phyloP scores from a whole-genome alignment of 83 land plant species.

The Isoetes engelmannii region DNA sequence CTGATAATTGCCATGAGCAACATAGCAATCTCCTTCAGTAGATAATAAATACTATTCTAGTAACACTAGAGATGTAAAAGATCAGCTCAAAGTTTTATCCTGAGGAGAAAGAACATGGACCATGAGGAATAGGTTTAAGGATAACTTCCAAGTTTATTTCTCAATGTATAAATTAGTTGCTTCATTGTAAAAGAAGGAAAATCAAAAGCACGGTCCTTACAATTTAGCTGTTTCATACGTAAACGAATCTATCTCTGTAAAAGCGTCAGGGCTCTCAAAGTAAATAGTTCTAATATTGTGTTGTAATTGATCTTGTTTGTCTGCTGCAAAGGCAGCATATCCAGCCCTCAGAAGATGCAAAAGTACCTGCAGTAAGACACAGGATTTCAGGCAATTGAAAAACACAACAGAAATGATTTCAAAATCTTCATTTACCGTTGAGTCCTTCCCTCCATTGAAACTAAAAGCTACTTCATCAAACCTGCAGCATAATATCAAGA shows the following conservation, averaged over 20 bases:
- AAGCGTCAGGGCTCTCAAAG: constrained; percentile 79
- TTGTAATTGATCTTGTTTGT: constrained; percentile 5
- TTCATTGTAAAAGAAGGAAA: constrained; percentile 5
- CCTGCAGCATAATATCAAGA: constrained; percentile 32
- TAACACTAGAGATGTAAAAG: too few relatives aligned
- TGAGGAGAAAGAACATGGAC: too few relatives aligned
- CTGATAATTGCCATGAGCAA: too few relatives aligned
- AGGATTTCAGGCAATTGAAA: too few relatives aligned
- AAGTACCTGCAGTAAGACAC: constrained; percentile 49
- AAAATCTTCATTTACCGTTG: constrained; percentile 70
- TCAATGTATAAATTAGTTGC: too few relatives aligned
- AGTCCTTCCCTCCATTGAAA: constrained; percentile 96
- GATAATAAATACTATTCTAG: too few relatives aligned
- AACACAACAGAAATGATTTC: background rate
- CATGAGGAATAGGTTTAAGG: too few relatives aligned
- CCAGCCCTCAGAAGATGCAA: constrained; percentile 91
- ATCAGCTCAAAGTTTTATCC: too few relatives aligned
- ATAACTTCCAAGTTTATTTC: too few relatives aligned
- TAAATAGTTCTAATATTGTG: constrained; percentile 75
- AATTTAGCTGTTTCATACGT: constrained; percentile 65
- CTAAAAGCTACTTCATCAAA: constrained; percentile 89
- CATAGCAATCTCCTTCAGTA: too few relatives aligned
- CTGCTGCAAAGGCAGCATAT: constrained; percentile 35
- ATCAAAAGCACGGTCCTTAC: constrained; percentile 33
- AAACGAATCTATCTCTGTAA: constrained; percentile 81